Percentiles rank a stretch among this genome's conserved stretches.
Evolutionary conservation across 192 early-diverging fungal species (phyloP).

Genomic region (Spizellomyces punctatus): DNA sequence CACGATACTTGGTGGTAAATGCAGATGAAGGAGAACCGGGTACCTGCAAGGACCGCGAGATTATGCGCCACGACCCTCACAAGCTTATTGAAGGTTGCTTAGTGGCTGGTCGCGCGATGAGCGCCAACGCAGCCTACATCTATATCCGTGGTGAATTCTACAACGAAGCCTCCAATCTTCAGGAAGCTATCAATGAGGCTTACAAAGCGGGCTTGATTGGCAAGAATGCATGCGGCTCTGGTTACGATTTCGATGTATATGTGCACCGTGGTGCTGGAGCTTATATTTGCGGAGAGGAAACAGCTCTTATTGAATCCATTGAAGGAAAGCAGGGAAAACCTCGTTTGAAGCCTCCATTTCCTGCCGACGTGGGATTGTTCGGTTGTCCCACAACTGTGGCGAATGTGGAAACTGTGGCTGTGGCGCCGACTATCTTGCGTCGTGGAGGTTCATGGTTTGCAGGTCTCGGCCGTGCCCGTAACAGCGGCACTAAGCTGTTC

Average conservation of each 20-base stretch:
- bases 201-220: slow-evolving; percentile 97
- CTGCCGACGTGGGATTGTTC: slow-evolving; percentile 96
- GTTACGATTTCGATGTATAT: slow-evolving; percentile 96
- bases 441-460: slow-evolving; percentile 95
- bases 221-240: slow-evolving; percentile 96
- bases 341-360: slow-evolving; percentile 98
- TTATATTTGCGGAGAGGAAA: slow-evolving; percentile 98
- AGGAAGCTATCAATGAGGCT: slow-evolving; percentile 94
- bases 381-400: slow-evolving; percentile 99
- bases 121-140: slow-evolving; percentile 96
- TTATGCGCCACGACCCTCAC: slow-evolving; percentile 88
- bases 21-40: slow-evolving; percentile 99
- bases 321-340: slow-evolving; percentile 99
- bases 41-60: slow-evolving; percentile 98
- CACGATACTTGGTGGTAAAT: slow-evolving; percentile 95
- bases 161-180: slow-evolving; percentile 91
- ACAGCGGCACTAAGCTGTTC: slow-evolving; percentile 95
- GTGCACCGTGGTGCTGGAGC: slow-evolving; percentile 97
- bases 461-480: slow-evolving; percentile 87
- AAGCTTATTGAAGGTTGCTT: slow-evolving; percentile 97
- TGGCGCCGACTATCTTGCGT: slow-evolving; percentile 91
- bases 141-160: slow-evolving; percentile 97
- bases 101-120: slow-evolving; percentile 94
- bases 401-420: slow-evolving; percentile 99
- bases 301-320: slow-evolving; percentile 59